phyloP scores from a whole-genome alignment of 2,329 filamentous ascomycete genomes.

The Alternaria consortialis region DNA sequence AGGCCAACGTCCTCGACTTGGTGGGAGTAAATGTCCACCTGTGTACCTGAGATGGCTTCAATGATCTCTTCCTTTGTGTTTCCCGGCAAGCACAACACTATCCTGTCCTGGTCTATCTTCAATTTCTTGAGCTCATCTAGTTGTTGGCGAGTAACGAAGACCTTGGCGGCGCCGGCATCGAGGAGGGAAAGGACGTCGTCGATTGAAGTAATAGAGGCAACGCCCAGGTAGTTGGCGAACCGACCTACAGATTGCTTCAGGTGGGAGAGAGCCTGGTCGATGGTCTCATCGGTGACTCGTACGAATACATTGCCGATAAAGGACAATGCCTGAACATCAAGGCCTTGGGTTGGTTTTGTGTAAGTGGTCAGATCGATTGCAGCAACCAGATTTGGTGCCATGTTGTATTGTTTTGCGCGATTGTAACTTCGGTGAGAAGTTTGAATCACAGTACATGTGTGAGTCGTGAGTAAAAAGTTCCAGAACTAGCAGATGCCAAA shows the following conservation, averaged over 20 bases:
- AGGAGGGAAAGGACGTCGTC: slow-evolving; percentile 83
- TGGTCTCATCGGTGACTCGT: slow-evolving; percentile 58
- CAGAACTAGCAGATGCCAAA: slow-evolving; percentile 16
- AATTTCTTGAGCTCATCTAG: slow-evolving; percentile 64
- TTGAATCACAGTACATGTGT: neutral
- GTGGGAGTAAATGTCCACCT: slow-evolving; percentile 57
- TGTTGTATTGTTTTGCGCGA: slow-evolving; percentile 31
- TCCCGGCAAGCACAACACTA: slow-evolving; percentile 64
- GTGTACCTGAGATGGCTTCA: slow-evolving; percentile 52
- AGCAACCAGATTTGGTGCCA: slow-evolving; percentile 58
- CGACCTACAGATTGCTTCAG: slow-evolving; percentile 65
- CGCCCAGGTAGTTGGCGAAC: slow-evolving; percentile 77
- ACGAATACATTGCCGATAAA: slow-evolving; percentile 68
- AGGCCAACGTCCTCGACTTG: slow-evolving; percentile 55
- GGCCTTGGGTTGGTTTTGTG: slow-evolving; percentile 58
- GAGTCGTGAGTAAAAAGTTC: slow-evolving; percentile 22
- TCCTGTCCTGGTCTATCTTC: slow-evolving; percentile 63
- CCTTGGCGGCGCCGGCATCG: slow-evolving; percentile 83
- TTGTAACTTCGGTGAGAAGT: neutral
- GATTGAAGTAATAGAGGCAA: slow-evolving; percentile 70
- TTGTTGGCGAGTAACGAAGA: slow-evolving; percentile 80
- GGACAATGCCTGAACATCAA: slow-evolving; percentile 61
- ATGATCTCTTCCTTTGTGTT: slow-evolving; percentile 54
- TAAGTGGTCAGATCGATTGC: slow-evolving; percentile 59
- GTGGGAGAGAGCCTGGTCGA: slow-evolving; percentile 61